These are phyloP conservation scores for Ophiostoma pallidulum DNA, from an alignment of 2,329 filamentous ascomycete genomes.

Conservation along the genomic window DNA sequence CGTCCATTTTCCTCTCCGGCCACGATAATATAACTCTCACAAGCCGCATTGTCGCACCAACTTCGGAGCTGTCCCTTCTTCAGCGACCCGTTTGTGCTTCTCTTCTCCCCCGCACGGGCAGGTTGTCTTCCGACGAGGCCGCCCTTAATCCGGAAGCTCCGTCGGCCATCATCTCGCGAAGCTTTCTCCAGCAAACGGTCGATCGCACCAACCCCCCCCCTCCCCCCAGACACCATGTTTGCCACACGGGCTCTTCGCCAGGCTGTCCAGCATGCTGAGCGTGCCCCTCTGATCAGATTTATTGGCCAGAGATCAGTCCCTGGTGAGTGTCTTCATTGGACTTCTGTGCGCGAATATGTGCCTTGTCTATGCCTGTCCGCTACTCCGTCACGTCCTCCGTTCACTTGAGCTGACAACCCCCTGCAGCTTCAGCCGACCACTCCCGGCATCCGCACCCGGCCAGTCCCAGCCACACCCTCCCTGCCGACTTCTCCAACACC, in stretches of 20 bases:
- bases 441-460: constrained; percentile 64
- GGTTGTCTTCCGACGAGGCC: too few species aligned
- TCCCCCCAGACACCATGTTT: constrained; percentile 35
- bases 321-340: constrained; percentile 31
- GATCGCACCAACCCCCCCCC: not conserved
- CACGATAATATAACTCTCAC: too few species aligned
- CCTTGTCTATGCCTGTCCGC: too few species aligned
- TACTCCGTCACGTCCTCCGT: not conserved
- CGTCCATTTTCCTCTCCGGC: too few species aligned
- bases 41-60: too few species aligned
- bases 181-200: too few species aligned
- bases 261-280: constrained; percentile 49
- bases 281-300: constrained; percentile 53
- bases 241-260: constrained; percentile 48
- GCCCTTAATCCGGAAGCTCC: too few species aligned
- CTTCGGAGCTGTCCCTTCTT: too few species aligned
- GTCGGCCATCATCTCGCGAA: too few species aligned
- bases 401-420: not conserved
- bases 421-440: constrained; percentile 60
- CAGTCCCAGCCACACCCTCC: constrained; percentile 56
- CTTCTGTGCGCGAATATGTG: too few species aligned
- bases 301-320: constrained; percentile 51
- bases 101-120: too few species aligned
- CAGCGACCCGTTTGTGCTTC: too few species aligned
- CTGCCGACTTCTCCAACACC: constrained; percentile 37